These are phyloP conservation scores for Colletotrichum lindemuthianum DNA, from an alignment of 2,329 filamentous ascomycete genomes.

Conservation along the genomic window DNA sequence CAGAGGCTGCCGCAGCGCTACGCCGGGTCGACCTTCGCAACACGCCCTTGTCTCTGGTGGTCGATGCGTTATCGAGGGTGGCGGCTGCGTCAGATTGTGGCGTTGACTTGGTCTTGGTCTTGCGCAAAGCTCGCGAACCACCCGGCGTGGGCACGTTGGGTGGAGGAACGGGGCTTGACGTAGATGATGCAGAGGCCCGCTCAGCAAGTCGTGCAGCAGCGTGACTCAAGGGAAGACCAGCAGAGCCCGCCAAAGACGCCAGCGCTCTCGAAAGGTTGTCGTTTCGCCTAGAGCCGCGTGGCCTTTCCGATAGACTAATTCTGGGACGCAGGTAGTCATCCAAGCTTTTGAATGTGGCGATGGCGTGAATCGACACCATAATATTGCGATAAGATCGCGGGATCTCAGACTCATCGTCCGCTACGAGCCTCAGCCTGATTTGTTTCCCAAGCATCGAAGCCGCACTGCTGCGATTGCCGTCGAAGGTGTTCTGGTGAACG, in stretches of 20 bases:
- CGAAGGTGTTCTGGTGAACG: constrained; percentile 90
- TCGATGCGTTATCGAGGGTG: constrained; percentile 57
- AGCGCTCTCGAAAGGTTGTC: constrained; percentile 75
- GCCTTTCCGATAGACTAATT: constrained; percentile 82
- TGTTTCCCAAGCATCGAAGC: constrained; percentile 98
- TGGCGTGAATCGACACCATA: constrained; percentile 98
- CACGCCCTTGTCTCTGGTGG: constrained; percentile 65
- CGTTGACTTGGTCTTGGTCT: constrained; percentile 59
- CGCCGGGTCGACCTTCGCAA: constrained; percentile 73
- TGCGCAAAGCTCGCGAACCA: constrained; percentile 54
- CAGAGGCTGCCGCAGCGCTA: constrained; percentile 58
- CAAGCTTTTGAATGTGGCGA: constrained; percentile 95
- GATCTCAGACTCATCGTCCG: constrained; percentile 91
- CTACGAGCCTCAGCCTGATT: constrained; percentile 86
- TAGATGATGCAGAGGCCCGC: constrained; percentile 51
- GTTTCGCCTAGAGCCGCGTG: constrained; percentile 68
- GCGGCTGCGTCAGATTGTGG: constrained; percentile 51
- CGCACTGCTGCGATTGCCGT: constrained; percentile 89
- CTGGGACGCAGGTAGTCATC: constrained; percentile 95
- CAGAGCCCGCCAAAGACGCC: constrained; percentile 80
- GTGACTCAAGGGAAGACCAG: constrained; percentile 65
- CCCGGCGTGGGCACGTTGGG: constrained; percentile 51
- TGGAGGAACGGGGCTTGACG: constrained; percentile 48
- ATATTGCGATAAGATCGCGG: constrained; percentile 89
- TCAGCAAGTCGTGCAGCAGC: constrained; percentile 59